phyloP scores from a whole-genome alignment of 371 early-diverging fungal species.

The Phascolomyces articulosus region DNA sequence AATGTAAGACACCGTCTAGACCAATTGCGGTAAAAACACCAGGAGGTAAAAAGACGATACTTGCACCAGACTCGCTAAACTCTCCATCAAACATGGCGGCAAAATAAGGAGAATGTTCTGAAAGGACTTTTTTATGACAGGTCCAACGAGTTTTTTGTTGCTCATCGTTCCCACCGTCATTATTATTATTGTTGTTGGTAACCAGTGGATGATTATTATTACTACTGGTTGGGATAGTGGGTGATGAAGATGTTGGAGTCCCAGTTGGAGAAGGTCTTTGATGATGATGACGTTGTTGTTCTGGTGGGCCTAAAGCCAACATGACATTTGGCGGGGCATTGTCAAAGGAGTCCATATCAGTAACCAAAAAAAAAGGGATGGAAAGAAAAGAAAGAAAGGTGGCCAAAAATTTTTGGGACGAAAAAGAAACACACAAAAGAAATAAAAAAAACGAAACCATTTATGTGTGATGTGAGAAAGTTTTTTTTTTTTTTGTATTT shows the following conservation, averaged over 20 bases:
- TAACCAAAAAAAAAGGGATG: constrained; percentile 1
- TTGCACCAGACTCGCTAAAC: constrained; percentile 36
- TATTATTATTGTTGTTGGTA: not conserved
- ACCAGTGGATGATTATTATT: not conserved
- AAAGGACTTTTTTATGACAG: constrained; percentile 36
- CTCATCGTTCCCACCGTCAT: not conserved
- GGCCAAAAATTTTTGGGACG: constrained; percentile 1
- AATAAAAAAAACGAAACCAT: constrained; percentile 8
- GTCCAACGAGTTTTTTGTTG: constrained; percentile 23
- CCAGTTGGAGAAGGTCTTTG: not conserved
- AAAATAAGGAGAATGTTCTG: constrained; percentile 43
- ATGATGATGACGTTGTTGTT: not conserved
- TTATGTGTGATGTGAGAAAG: constrained; percentile 8
- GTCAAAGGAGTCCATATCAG: not conserved
- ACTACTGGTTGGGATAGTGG: not conserved
- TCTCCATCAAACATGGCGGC: constrained; percentile 37
- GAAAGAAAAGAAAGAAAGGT: constrained; percentile 5
- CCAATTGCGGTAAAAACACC: constrained; percentile 26
- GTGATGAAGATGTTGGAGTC: not conserved
- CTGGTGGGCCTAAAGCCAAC: constrained; percentile 25
- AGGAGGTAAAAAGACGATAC: constrained; percentile 28
- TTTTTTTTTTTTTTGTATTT: not conserved
- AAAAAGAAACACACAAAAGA: not conserved
- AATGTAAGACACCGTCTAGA: constrained; percentile 25
- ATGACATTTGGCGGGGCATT: constrained; percentile 29